Evolutionary conservation across 2,329 filamentous ascomycete species (phyloP).

Genomic region (Trichothecium roseum): DNA sequence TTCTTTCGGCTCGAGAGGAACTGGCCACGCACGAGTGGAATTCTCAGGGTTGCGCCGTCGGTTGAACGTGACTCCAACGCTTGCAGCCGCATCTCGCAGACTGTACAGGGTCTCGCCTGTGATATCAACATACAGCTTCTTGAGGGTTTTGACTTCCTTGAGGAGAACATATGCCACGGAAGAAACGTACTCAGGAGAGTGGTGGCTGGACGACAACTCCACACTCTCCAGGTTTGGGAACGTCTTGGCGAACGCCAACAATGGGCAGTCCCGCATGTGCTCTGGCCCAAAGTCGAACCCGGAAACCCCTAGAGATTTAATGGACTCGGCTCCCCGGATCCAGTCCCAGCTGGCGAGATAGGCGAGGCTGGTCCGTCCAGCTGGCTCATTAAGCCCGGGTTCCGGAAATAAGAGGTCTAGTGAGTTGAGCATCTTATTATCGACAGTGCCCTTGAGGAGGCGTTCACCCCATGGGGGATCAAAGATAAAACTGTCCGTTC

Average conservation of each 20-base stretch:
- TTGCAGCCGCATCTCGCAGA: constrained; percentile 12
- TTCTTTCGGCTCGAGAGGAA: constrained; percentile 7
- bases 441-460: constrained; percentile 15
- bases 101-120: constrained; percentile 19
- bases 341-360: constrained; percentile 22
- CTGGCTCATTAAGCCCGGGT: constrained; percentile 10
- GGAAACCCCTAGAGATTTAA: constrained; percentile 22
- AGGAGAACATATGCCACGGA: constrained; percentile 6
- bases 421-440: constrained; percentile 16
- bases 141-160: constrained; percentile 18
- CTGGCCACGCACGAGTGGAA: constrained; percentile 17
- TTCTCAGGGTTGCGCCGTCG: constrained; percentile 11
- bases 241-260: constrained; percentile 22
- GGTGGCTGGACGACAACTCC: constrained; percentile 12
- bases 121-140: constrained; percentile 19
- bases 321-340: constrained; percentile 21
- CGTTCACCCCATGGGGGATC: constrained; percentile 12
- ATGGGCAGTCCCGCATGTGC: constrained; percentile 6
- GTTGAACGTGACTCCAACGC: constrained; percentile 15
- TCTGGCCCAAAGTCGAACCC: constrained; percentile 16
- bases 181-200: too few relatives aligned
- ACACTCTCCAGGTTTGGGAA: constrained; percentile 25
- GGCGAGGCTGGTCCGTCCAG: constrained; percentile 14
- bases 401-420: constrained; percentile 26
- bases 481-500: constrained; percentile 15